Conservation (phyloP, 164 flowering plant species). For the Protea cynaroides region DNA sequence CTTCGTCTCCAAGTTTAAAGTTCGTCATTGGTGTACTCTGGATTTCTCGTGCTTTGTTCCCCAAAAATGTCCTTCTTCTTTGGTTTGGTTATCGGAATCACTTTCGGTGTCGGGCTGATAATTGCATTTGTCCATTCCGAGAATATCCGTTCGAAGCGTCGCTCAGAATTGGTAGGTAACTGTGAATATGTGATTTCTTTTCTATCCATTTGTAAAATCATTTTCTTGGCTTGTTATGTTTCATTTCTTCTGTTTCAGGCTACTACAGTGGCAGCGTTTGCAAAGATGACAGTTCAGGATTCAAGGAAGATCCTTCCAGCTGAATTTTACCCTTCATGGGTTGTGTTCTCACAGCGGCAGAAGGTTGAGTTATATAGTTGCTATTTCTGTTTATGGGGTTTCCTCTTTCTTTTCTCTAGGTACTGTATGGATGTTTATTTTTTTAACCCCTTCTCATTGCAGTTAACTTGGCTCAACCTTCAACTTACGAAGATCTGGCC, state of each 20-base stretch:
- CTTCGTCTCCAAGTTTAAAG: neutral
- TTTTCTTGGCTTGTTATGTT: slow-evolving; percentile 1
- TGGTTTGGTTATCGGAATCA: slow-evolving; percentile 56
- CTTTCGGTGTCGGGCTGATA: slow-evolving; percentile 46
- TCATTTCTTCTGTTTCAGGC: slow-evolving; percentile 35
- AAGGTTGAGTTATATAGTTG: slow-evolving; percentile 38
- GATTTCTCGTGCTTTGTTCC: neutral
- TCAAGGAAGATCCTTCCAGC: slow-evolving; percentile 72
- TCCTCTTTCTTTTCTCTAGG: slow-evolving; percentile 5
- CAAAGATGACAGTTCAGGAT: slow-evolving; percentile 91
- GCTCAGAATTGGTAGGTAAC: slow-evolving; percentile 48
- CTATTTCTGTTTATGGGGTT: neutral
- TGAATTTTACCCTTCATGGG: slow-evolving; percentile 78
- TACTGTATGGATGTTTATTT: slow-evolving; percentile 1
- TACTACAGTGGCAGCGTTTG: slow-evolving; percentile 64
- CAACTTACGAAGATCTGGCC: slow-evolving; percentile 95
- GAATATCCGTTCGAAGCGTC: slow-evolving; percentile 50
- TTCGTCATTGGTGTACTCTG: neutral
- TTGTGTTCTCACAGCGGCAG: slow-evolving; percentile 75
- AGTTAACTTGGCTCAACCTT: slow-evolving; percentile 86
- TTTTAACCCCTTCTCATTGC: too few relatives aligned
- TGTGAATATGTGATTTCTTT: neutral
- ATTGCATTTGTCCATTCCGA: slow-evolving; percentile 57
- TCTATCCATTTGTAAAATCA: neutral
- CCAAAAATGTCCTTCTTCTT: slow-evolving; percentile 47